phyloP scores from a whole-genome alignment of 1,284 basidiomycete genomes.

The Ustilago shanxiensis region DNA sequence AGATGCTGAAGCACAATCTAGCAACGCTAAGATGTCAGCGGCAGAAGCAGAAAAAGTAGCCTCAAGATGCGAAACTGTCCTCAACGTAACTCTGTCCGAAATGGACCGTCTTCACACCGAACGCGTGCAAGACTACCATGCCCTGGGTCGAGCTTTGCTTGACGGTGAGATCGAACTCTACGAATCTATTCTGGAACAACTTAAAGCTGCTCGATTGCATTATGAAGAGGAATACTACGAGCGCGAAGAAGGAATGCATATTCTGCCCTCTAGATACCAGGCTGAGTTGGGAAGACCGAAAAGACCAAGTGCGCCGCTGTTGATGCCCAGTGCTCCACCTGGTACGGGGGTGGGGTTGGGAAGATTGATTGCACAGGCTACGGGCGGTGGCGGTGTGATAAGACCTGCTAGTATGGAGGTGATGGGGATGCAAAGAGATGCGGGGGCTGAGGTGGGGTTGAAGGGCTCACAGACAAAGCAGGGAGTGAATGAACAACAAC shows the following conservation, averaged over 20 bases:
- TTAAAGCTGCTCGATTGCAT: conserved; percentile 36
- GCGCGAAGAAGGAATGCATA: conserved; percentile 23
- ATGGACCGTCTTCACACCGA: conserved; percentile 75
- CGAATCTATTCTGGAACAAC: conserved; percentile 40
- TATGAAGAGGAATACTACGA: conserved; percentile 49
- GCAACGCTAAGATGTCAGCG: background rate
- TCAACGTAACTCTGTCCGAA: conserved; percentile 88
- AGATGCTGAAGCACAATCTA: background rate
- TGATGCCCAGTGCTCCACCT: conserved; percentile 40
- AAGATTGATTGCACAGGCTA: conserved; percentile 22
- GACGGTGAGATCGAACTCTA: conserved; percentile 59
- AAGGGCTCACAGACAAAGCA: background rate
- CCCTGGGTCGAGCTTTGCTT: conserved; percentile 41
- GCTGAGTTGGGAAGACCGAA: conserved; percentile 29
- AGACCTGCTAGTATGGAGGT: conserved; percentile 26
- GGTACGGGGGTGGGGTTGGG: conserved; percentile 19
- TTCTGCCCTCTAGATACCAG: conserved; percentile 30
- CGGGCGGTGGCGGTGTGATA: conserved; percentile 16
- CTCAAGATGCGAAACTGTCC: conserved; percentile 83
- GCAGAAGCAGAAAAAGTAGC: conserved; percentile 73
- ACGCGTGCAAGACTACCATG: conserved; percentile 56
- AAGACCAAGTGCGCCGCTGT: conserved; percentile 18
- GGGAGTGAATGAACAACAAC: background rate
- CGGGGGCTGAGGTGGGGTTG: background rate
- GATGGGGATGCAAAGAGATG: background rate